phyloP scores from a whole-genome alignment of 1,284 basidiomycete genomes.

The Puccinia brachypodii region DNA sequence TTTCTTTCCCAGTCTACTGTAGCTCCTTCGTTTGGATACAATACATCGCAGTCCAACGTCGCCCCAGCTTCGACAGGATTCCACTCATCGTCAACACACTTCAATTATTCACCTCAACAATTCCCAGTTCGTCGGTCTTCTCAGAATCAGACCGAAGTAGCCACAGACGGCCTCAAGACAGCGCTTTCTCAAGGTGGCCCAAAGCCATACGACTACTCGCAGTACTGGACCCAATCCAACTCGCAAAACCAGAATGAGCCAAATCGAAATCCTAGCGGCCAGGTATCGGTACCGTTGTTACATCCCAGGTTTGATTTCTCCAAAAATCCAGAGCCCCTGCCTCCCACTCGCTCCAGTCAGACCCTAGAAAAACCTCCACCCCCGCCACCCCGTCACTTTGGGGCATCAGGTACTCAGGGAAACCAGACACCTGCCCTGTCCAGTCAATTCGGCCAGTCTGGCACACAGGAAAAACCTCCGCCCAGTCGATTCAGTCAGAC shows the following conservation, averaged over 20 bases:
- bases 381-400: neutral
- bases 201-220: slow-evolving; percentile 9
- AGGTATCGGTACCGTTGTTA: neutral
- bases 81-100: neutral
- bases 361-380: neutral
- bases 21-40: neutral
- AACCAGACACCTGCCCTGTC: no score
- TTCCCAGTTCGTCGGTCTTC: no score
- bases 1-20: neutral
- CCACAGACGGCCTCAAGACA: neutral
- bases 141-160: neutral
- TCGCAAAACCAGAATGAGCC: neutral
- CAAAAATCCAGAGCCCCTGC: neutral
- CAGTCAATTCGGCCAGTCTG: neutral
- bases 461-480: neutral
- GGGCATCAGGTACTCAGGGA: no score
- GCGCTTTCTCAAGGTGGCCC: neutral
- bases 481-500: neutral
- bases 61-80: neutral
- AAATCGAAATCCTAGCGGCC: neutral
- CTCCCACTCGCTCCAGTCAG: neutral
- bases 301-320: neutral
- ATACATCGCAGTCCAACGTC: neutral
- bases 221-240: neutral
- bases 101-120: neutral